These are phyloP conservation scores for Obelidium mucronatum DNA, from an alignment of 192 early-diverging fungal species.

Conservation along the genomic window DNA sequence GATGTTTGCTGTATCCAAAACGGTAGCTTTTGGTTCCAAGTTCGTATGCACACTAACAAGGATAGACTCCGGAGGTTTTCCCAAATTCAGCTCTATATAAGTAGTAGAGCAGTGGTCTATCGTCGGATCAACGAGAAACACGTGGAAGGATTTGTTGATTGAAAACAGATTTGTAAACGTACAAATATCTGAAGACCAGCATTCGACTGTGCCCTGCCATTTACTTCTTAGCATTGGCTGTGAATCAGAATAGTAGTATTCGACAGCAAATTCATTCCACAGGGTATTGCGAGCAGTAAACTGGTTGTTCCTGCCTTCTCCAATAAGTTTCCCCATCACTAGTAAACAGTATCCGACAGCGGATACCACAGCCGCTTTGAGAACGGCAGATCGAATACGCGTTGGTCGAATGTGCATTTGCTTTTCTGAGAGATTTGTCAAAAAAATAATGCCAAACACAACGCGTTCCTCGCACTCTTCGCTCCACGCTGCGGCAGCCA, in stretches of 20 bases:
- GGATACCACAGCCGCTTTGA: neutral
- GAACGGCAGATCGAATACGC: neutral
- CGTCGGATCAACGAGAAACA: neutral
- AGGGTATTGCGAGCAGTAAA: no score
- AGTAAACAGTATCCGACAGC: neutral
- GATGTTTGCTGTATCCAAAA: neutral
- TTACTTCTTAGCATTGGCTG: neutral
- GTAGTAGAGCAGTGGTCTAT: neutral
- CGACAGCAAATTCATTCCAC: no score
- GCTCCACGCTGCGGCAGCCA: neutral
- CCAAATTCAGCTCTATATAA: neutral
- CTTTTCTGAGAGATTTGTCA: conserved; percentile 9
- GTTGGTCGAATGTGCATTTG: neutral
- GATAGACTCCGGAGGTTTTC: neutral
- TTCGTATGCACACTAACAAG: conserved; percentile 11
- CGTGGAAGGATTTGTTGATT: conserved; percentile 17
- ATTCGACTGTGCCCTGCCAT: neutral
- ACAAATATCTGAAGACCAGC: neutral
- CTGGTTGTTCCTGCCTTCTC: no score
- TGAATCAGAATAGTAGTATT: no score
- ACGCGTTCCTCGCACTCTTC: conserved; percentile 18
- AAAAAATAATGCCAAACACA: conserved; percentile 6
- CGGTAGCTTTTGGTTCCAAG: conserved; percentile 1
- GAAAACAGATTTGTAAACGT: conserved; percentile 9
- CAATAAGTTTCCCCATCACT: no score